Evolutionary conservation across 1,284 basidiomycete genomes (phyloP), one percentile per base, ranked within the genome.

Genomic region (Malassezia caprae): DNA sequence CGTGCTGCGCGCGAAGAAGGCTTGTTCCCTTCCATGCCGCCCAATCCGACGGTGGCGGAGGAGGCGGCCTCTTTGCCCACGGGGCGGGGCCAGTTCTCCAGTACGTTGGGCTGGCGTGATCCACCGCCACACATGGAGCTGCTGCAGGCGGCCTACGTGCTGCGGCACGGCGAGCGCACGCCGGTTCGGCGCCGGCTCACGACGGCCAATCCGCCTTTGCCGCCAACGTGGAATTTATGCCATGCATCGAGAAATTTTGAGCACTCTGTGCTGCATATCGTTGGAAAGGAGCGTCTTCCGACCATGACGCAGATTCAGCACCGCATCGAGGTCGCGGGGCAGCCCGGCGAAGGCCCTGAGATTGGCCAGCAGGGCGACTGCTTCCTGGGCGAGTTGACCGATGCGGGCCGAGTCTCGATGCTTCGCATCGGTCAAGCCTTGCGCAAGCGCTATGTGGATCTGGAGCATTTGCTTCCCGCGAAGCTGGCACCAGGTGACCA

Each of bases 371-470:
- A 58, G n/a, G 69, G 70, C 32, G 66, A 70, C 44, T 73, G 70
- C 70, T 75, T 88, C 53, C 76, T 87, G 13, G 87, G 87, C 27
- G 86, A 88, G 69, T 75, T 89, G 60, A 88, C 87, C 8, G 87
- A 89, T 66, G 62, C 84, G 5, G 87, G 87, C 30, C 79, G 84
- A 67, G 77, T 83, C 76, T 84, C 85, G 3, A 87, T 85, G 2
- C 82, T 80, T 58, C 78, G 80, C 42, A 83, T 83, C 60, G 87
- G 87, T 0, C 65, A 68, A 32, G 79, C 79, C 7, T 75, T 88
- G 35, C 77, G 86, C 35, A 78, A 78, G 41, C 77, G 88, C 27
- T 89, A 89, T 63, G 75, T 87, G 32, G 81, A 87, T 50, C 81
- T 77, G 19, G 85, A 86, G 49, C 53, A 79, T 40, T 57, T 72